Percentiles rank a stretch among this genome's conserved stretches.
Conservation (phyloP, 352 stramenopile genomes). For the Pythium pectinolyticum region DNA sequence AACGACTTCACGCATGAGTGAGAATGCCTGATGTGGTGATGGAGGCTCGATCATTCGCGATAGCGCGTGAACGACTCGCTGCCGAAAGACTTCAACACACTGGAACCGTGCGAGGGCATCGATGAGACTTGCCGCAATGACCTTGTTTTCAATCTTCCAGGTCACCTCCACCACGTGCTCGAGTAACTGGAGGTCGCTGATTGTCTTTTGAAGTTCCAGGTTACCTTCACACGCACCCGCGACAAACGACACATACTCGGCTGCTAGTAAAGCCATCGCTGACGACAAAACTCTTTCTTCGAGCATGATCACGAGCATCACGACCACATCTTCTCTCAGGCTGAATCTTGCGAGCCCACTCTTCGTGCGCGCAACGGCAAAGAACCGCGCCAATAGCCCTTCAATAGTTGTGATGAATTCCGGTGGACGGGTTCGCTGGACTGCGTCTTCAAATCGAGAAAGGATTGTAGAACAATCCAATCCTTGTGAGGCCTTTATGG, state of each 20-base stretch:
- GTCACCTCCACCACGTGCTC: slow-evolving; percentile 1
- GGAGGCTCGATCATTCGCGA: background rate
- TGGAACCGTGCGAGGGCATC: slow-evolving; percentile 5
- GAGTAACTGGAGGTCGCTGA: background rate
- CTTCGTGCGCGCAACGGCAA: slow-evolving; percentile 12
- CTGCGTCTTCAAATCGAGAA: background rate
- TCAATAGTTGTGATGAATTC: background rate
- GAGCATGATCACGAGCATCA: slow-evolving; percentile 7
- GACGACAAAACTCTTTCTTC: slow-evolving; percentile 1
- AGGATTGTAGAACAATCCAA: too few species aligned
- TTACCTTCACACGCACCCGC: background rate
- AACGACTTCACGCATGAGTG: background rate
- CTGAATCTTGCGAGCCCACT: background rate
- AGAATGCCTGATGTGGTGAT: background rate
- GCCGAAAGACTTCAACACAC: background rate
- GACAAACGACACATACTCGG: background rate
- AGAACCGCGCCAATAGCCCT: slow-evolving; percentile 13
- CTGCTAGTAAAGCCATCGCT: slow-evolving; percentile 8
- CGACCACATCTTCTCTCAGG: slow-evolving; percentile 7
- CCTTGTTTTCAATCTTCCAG: slow-evolving; percentile 1
- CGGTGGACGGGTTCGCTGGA: background rate
- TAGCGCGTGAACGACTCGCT: slow-evolving; percentile 6
- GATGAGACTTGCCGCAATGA: slow-evolving; percentile 1
- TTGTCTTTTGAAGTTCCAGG: background rate
- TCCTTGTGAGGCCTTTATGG: background rate